phyloP scores from a whole-genome alignment of 148 eudicot species.

The Persicaria tinctoria region DNA sequence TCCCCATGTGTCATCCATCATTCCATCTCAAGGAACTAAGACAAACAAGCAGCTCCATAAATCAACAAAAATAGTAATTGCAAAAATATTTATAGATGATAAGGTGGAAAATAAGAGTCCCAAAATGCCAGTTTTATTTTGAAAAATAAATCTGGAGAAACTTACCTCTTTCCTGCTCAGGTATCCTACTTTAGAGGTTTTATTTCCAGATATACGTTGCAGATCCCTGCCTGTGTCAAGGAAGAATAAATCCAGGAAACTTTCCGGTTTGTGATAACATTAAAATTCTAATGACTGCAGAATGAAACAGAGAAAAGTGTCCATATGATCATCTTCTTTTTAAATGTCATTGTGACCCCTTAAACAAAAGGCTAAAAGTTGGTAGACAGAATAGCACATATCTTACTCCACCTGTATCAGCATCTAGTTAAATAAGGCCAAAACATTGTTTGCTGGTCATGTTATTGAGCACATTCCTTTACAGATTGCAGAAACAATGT shows the following conservation, averaged over 20 bases:
- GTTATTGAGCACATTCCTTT: background rate
- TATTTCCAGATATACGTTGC: conserved; percentile 82
- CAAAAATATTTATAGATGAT: background rate
- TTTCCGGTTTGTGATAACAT: conserved; percentile 12
- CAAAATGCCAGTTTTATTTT: background rate
- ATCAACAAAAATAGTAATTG: background rate
- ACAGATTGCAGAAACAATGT: background rate
- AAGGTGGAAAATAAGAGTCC: background rate
- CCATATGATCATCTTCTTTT: background rate
- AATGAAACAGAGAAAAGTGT: no score
- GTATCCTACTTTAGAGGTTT: conserved; percentile 63
- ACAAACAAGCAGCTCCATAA: background rate
- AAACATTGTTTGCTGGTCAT: background rate
- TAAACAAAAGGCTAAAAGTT: background rate
- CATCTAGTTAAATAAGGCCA: background rate
- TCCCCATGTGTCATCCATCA: background rate
- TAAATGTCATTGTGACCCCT: background rate
- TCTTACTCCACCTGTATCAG: background rate
- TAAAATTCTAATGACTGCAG: background rate
- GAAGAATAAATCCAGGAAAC: conserved; percentile 43
- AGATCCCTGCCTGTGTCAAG: conserved; percentile 83
- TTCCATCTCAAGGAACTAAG: background rate
- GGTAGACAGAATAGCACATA: background rate
- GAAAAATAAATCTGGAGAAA: background rate
- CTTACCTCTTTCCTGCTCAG: conserved; percentile 64